These are phyloP conservation scores for Backusella sp. DNA, from an alignment of 192 early-diverging fungal species.

Conservation along the genomic window DNA sequence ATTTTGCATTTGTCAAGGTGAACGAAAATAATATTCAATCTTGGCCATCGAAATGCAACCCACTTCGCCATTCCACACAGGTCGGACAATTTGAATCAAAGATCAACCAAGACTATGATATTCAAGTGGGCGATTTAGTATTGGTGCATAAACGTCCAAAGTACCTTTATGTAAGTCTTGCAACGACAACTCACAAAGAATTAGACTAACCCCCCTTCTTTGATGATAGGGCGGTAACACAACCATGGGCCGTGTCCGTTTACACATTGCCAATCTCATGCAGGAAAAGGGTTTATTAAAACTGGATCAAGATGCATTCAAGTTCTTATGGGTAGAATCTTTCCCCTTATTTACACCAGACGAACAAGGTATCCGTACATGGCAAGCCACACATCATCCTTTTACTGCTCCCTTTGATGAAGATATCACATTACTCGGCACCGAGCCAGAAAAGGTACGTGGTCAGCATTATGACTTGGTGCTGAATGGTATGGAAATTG, in stretches of 20 bases:
- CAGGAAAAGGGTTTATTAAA: slow-evolving; percentile 49
- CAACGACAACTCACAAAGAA: neutral
- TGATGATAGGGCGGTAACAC: slow-evolving; percentile 47
- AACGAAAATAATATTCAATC: slow-evolving; percentile 41
- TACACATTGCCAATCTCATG: slow-evolving; percentile 49
- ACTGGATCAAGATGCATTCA: slow-evolving; percentile 47
- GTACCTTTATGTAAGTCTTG: slow-evolving; percentile 41
- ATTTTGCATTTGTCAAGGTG: slow-evolving; percentile 49
- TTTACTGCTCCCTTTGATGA: slow-evolving; percentile 80
- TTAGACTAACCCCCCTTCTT: neutral
- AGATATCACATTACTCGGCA: slow-evolving; percentile 64
- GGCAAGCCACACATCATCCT: slow-evolving; percentile 84
- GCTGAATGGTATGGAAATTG: slow-evolving; percentile 88
- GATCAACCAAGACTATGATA: slow-evolving; percentile 28
- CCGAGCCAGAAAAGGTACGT: slow-evolving; percentile 57
- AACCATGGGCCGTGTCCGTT: slow-evolving; percentile 58
- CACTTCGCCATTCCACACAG: slow-evolving; percentile 25
- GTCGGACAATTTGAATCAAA: neutral
- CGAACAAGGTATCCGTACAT: slow-evolving; percentile 41
- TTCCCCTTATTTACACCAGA: slow-evolving; percentile 87
- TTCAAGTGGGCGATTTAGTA: slow-evolving; percentile 57
- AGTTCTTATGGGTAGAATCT: slow-evolving; percentile 86
- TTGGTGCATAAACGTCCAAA: slow-evolving; percentile 51
- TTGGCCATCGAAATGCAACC: slow-evolving; percentile 38
- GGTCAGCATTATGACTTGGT: slow-evolving; percentile 92